Base-by-base conservation (phyloP, 2,329 filamentous ascomycete species). In the Cytospora paraplurivora region DNA sequence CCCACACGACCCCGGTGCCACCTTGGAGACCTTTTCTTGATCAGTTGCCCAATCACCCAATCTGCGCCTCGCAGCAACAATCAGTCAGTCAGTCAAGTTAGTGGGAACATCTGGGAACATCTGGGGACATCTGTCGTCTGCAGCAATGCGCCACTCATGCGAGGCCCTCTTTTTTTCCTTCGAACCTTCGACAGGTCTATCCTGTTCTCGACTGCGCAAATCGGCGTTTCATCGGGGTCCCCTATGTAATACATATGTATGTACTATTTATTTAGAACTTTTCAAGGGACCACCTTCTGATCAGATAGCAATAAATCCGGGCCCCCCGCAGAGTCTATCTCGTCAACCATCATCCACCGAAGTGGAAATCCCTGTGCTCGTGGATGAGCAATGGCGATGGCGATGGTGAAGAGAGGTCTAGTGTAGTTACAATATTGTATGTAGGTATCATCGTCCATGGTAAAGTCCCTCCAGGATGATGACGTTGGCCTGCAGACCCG, bases 401-500 rank as follows among this genome's bases (percentile, higher is more conserved):
- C 2, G 27, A n/a, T n/a, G n/a, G n/a, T n/a, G n/a, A n/a, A n/a
- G n/a, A n/a, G n/a, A n/a, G n/a, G n/a, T n/a, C n/a, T n/a, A n/a
- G n/a, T n/a, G n/a, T n/a, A 27, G 27, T 4, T 27, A 27, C 27
- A 27, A 27, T 3, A 27, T 27, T 27, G 27, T 27, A 27, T 27
- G 27, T 27, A 27, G 27, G 27, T 27, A 27, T 27, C 27, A 27
- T 4, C 27, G 2, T 27, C 27, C 27, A 27, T 27, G 27, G 27
- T 27, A 19, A 56, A 38, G 60, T 44, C 50, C 59, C 51, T 21
- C 53, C 52, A 51, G 61, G 56, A 56, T 56, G 61, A 66, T 66
- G 64, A 66, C 64, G 64, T 66, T 60, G 57, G 61, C 61, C 53
- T 63, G 64, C 61, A 66, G 64, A 44, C 56, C 64, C 19, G 50